Evolutionary conservation across 108 stramenopile genomes (phyloP).

Genomic region (Epipyxis sp.): DNA sequence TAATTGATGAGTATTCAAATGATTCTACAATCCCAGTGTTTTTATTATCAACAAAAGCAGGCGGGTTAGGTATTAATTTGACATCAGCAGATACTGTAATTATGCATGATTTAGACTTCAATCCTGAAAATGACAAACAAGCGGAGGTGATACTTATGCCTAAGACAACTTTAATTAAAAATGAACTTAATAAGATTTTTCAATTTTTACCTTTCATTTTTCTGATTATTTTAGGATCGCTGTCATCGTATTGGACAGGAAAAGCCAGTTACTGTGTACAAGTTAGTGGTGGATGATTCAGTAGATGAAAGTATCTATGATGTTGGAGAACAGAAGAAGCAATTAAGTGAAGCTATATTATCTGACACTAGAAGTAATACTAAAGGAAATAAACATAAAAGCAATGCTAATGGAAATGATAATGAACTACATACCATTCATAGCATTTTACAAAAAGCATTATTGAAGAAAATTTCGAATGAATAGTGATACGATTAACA

Average conservation of each 20-base stretch:
- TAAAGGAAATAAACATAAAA: neutral
- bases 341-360: slow-evolving; percentile 12
- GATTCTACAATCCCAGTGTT: slow-evolving; percentile 65
- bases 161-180: neutral
- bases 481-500: too few relatives aligned
- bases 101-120: slow-evolving; percentile 52
- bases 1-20: slow-evolving; percentile 71
- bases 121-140: slow-evolving; percentile 52
- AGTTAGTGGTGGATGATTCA: slow-evolving; percentile 48
- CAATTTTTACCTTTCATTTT: neutral
- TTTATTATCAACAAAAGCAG: slow-evolving; percentile 80
- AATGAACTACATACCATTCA: neutral
- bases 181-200: neutral
- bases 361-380: neutral
- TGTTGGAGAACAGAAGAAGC: slow-evolving; percentile 44
- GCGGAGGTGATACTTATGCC: slow-evolving; percentile 34
- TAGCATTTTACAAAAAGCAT: neutral
- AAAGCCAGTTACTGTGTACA: slow-evolving; percentile 42
- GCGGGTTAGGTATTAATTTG: slow-evolving; percentile 76
- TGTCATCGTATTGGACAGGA: slow-evolving; percentile 39
- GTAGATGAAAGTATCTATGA: slow-evolving; percentile 54
- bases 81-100: slow-evolving; percentile 54
- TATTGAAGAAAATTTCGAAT: neutral
- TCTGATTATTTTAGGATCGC: slow-evolving; percentile 21
- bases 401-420: neutral